Evolutionary conservation across 345 rosid species (phyloP), one percentile per base, ranked within the genome.

Genomic region (Populus euphratica): DNA sequence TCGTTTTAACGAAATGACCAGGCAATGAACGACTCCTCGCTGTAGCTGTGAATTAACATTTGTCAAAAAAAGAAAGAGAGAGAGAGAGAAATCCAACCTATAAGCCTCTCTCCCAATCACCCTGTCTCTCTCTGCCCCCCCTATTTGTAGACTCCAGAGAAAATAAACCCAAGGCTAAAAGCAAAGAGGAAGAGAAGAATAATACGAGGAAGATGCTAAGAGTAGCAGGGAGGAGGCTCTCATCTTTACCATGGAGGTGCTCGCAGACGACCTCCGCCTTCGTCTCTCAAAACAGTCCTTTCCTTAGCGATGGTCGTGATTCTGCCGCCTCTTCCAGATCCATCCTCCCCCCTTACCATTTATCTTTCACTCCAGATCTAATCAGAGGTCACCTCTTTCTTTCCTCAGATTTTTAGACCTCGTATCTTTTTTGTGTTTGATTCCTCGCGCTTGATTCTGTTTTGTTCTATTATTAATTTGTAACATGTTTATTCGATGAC

Each of bases 161-260:
- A 56, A 10, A 4, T 20, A 35, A 7, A 18, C 70, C 70, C 16
- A 20, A 20, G 70, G 56, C 36, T 18, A 33, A 11, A 35, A 47
- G 11, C 59, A 16, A 29, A 20, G 21, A 52, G 27, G 56, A 69
- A 71, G 69, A 43, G 74, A 29, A 72, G 72, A 70, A 41, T n/a
- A n/a, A 10, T 59, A 1, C 25, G 75, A 76, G 70, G 76, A 81
- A 75, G 90, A 94, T 92, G 98, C 81, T 94, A 81, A 87, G 94
- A 68, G 79, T 88, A 64, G 93, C 92, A 21, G 94, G 91, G 83
- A 91, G 89, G 89, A 92, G 93, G 82, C 81, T 92, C 79, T 82
- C 90, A 3, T 88, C 91, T 77, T 75, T 83, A 17, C 56, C 84
- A 17, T 84, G 88, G 89, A 85, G 84, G 81, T 78, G 87, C 27